Conservation (phyloP, 2,329 filamentous ascomycete genomes). For the Aspergillus pseudoviridinutans region DNA sequence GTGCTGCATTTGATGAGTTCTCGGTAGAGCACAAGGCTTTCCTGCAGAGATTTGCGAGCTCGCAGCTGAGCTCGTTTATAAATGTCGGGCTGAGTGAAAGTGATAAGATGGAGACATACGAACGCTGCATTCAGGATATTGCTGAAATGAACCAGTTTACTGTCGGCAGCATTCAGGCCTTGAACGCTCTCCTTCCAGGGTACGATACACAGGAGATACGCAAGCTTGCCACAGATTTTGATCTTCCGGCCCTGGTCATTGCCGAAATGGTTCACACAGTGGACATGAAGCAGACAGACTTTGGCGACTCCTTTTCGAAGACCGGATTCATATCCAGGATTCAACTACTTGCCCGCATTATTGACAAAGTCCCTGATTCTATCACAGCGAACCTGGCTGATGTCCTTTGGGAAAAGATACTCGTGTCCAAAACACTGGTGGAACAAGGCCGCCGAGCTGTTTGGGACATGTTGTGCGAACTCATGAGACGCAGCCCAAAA, state of each 20-base stretch:
- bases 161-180: conserved; percentile 68
- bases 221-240: conserved; percentile 57
- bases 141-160: conserved; percentile 58
- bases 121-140: conserved; percentile 66
- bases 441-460: conserved; percentile 60
- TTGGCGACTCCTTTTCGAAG: conserved; percentile 38
- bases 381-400: conserved; percentile 60
- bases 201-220: conserved; percentile 51
- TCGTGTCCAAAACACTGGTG: conserved; percentile 60
- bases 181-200: conserved; percentile 44
- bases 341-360: conserved; percentile 56
- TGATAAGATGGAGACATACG: conserved; percentile 60
- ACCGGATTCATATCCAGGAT: conserved; percentile 50
- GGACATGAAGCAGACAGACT: conserved; percentile 39
- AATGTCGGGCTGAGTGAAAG: conserved; percentile 51
- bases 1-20: conserved; percentile 54
- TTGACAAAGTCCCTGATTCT: conserved; percentile 58
- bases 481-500: conserved; percentile 24
- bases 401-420: conserved; percentile 67
- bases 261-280: conserved; percentile 61
- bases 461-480: conserved; percentile 62
- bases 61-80: conserved; percentile 60
- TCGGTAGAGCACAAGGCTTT: conserved; percentile 56
- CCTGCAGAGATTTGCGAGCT: conserved; percentile 60
- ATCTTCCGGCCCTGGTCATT: conserved; percentile 59